A percentile compares a stretch with the other conserved stretches of the same genome.
Evolutionary conservation across 352 stramenopile genomes (phyloP).

Genomic region (Phytophthora palmivora): DNA sequence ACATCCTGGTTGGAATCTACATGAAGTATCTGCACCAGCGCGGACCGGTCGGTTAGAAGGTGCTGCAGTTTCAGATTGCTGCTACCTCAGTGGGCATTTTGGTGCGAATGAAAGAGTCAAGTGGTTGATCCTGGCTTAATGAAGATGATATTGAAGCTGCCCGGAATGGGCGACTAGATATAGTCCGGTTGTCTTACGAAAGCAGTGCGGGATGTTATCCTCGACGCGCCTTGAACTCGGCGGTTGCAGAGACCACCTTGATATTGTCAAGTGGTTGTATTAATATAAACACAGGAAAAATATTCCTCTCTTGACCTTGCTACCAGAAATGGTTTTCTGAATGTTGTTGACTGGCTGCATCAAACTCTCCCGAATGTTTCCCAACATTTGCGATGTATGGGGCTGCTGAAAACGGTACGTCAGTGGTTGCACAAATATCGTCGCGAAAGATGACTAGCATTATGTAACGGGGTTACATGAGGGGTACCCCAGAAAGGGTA

Average conservation of each 20-base stretch:
- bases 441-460: constrained; percentile 10
- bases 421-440: constrained; percentile 3
- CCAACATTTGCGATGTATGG: background rate
- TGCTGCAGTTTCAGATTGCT: background rate
- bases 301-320: background rate
- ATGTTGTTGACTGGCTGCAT: background rate
- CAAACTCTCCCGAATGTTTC: background rate
- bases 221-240: background rate
- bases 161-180: constrained; percentile 14
- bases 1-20: background rate
- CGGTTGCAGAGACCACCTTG: constrained; percentile 11
- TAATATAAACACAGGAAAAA: background rate
- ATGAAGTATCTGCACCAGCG: background rate
- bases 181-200: constrained; percentile 7
- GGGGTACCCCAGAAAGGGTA: too few species aligned
- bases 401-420: background rate
- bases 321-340: background rate
- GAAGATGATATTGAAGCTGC: constrained; percentile 11
- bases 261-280: constrained; percentile 22
- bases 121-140: constrained; percentile 6
- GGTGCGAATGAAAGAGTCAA: too few species aligned
- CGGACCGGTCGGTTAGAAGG: background rate
- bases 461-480: too few species aligned
- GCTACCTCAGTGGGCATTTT: constrained; percentile 10
- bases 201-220: background rate